Evolutionary conservation across 2,329 filamentous ascomycete genomes (phyloP).

Genomic region (Chaetomiaceae sp.): DNA sequence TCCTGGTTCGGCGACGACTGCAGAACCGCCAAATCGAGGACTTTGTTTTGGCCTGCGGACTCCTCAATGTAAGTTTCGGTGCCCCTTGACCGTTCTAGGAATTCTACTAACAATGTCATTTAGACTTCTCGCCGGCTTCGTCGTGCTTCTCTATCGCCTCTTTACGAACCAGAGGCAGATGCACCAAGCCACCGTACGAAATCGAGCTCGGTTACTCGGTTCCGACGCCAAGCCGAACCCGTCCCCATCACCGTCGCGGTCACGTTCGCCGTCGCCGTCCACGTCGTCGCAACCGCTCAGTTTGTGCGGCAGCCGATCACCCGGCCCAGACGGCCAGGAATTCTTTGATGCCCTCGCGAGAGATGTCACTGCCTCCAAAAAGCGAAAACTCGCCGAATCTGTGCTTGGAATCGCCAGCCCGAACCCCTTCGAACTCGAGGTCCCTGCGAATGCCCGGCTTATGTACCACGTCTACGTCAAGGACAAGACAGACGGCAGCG

Average conservation of each 20-base stretch:
- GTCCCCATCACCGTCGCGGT: neutral
- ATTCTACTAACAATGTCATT: neutral
- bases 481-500: slow-evolving; percentile 12
- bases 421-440: slow-evolving; percentile 12
- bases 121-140: slow-evolving; percentile 11
- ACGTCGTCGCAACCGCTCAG: neutral
- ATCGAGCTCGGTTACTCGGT: neutral
- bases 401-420: neutral
- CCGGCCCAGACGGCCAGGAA: neutral
- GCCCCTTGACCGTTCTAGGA: neutral
- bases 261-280: neutral
- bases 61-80: slow-evolving; percentile 15
- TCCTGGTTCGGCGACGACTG: slow-evolving; percentile 14
- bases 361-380: slow-evolving; percentile 9
- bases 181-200: neutral
- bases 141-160: slow-evolving; percentile 10
- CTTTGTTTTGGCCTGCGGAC: slow-evolving; percentile 17
- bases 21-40: slow-evolving; percentile 3
- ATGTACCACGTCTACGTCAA: slow-evolving; percentile 20
- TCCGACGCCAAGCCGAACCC: neutral
- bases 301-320: neutral
- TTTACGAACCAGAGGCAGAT: slow-evolving; percentile 6
- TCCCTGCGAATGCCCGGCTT: slow-evolving; percentile 20
- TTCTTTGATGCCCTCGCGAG: slow-evolving; percentile 12
- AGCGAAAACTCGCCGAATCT: slow-evolving; percentile 14